These are phyloP conservation scores for Tolypocladium amazonense DNA, from an alignment of 2,329 filamentous ascomycete genomes.

Conservation along the genomic window DNA sequence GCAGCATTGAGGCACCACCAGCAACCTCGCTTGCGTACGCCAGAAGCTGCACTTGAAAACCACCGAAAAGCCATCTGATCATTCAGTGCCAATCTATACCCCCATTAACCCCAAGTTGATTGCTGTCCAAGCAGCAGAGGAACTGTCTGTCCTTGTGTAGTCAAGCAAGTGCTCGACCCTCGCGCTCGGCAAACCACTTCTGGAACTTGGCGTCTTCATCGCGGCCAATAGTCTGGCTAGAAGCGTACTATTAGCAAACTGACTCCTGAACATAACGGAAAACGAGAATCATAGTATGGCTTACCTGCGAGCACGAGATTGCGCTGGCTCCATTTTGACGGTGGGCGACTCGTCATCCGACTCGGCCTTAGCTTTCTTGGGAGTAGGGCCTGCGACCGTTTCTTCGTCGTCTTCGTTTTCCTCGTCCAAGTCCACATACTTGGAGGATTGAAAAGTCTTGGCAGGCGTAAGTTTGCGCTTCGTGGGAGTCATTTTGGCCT, in stretches of 20 bases:
- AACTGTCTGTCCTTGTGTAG: background rate
- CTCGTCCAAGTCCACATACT: conserved; percentile 4
- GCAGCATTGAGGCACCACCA: background rate
- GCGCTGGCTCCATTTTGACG: conserved; percentile 9
- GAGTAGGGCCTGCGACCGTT: conserved; percentile 4
- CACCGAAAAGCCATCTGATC: background rate
- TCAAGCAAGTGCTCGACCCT: background rate
- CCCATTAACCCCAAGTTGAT: background rate
- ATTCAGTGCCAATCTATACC: background rate
- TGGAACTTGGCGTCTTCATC: background rate
- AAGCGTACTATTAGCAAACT: background rate
- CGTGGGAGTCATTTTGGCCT: conserved; percentile 2
- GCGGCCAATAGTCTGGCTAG: background rate
- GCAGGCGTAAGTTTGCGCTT: conserved; percentile 4
- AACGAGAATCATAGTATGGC: background rate
- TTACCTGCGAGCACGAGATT: conserved; percentile 8
- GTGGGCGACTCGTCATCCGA: conserved; percentile 7
- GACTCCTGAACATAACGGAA: background rate
- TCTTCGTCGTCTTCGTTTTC: conserved; percentile 3
- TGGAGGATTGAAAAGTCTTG: background rate
- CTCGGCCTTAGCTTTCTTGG: conserved; percentile 19
- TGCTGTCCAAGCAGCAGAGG: background rate
- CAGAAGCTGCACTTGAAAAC: background rate
- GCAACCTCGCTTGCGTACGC: background rate
- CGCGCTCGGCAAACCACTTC: background rate